Evolutionary conservation across 2,329 filamentous ascomycete species (phyloP).

Genomic region (Xylariaceae sp.): DNA sequence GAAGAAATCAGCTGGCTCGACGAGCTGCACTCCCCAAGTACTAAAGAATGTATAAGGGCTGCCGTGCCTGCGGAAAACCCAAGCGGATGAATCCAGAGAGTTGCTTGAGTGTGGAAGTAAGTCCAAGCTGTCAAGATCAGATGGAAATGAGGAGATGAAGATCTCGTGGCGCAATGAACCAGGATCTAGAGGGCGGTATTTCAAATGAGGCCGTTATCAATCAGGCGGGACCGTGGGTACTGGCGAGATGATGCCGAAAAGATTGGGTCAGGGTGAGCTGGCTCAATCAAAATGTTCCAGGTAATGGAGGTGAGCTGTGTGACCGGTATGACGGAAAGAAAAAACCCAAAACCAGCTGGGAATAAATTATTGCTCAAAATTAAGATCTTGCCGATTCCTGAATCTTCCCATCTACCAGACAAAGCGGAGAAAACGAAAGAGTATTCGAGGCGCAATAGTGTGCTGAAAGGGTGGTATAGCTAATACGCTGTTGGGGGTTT

Average conservation of each 20-base stretch:
- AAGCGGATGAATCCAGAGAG: conserved; percentile 18
- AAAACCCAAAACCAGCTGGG: conserved; percentile 13
- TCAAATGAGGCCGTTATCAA: conserved; percentile 10
- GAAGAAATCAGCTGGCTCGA: conserved; percentile 20
- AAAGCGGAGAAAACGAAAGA: too few relatives aligned
- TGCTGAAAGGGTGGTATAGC: conserved; percentile 24
- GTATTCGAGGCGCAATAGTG: conserved; percentile 24
- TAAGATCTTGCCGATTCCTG: too few relatives aligned
- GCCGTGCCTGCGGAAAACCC: conserved; percentile 29
- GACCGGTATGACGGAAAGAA: conserved; percentile 16
- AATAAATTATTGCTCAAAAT: too few relatives aligned
- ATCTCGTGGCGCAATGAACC: conserved; percentile 16
- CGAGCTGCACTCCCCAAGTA: too few relatives aligned
- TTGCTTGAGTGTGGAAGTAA: too few relatives aligned
- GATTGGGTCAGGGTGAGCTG: conserved; percentile 17
- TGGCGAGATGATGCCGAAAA: conserved; percentile 20
- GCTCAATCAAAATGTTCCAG: conserved; percentile 18
- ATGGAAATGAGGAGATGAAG: too few relatives aligned
- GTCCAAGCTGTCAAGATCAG: too few relatives aligned
- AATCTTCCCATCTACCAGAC: too few relatives aligned
- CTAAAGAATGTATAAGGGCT: conserved; percentile 19
- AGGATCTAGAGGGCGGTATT: conserved; percentile 6
- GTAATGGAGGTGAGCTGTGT: conserved; percentile 21
- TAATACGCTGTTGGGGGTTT: conserved; percentile 20
- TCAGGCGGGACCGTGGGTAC: conserved; percentile 17